Evolutionary conservation across 2,329 filamentous ascomycete genomes (phyloP), one percentile per base, ranked within the genome.

Genomic region (Coleophoma eucalyptorum): DNA sequence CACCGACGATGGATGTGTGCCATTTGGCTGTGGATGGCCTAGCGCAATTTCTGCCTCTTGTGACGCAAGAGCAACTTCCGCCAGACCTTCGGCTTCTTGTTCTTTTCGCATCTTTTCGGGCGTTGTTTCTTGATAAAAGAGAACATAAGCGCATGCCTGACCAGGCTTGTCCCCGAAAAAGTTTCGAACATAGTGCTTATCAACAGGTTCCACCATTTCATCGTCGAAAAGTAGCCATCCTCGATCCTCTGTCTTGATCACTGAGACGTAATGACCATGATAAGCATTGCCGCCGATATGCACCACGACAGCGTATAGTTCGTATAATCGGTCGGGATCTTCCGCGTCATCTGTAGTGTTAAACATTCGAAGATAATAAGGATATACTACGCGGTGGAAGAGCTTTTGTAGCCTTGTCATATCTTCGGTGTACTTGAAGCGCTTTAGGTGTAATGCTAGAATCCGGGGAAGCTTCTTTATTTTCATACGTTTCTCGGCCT

Each of bases 401-500:
- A 99, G 80, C 71, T 99, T 99, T 68, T 97, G 92, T 55, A 99
- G 73, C 49, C 92, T 83, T 58, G 92, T 94, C 64, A 95, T 83
- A 67, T 97, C 93, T 66, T 97, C 94, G 2, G 93, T 97, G 66
- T 97, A 99, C 72, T 97, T 97, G 77, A 99, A 99, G 50, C 94
- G 84, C 72, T 99, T 99, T 55, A 99, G 72, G 66, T 99, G 94
- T 51, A 99, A 74, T 4, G 94, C 92, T 56, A 99, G 72, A 53
- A 99, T 90, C 64, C 90, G 91, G 4, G 94, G 94, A 64, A 97
- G 73, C 48, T 89, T 83, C 74, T 99, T 97, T 61, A 99, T 93
- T 76, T 97, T 99, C 94, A 99, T 99, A 57, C 94, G 83, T 75
- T 97, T 99, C 69, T 99, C 94, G 0, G 94, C 94, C 71, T 99